These are phyloP conservation scores for Labyrinthula sp. DNA, from an alignment of 352 stramenopile genomes.

Conservation along the genomic window DNA sequence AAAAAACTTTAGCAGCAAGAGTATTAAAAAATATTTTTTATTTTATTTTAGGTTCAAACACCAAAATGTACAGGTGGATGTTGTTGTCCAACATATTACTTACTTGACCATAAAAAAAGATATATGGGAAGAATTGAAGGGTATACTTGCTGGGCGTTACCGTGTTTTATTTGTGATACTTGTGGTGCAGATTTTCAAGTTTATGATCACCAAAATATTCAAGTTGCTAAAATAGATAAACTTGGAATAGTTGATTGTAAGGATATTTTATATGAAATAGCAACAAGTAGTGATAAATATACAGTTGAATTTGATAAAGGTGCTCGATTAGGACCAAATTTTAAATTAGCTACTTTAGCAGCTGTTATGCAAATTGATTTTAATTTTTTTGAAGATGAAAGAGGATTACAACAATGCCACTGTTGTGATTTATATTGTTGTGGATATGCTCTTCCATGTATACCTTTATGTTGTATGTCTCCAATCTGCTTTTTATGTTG, in stretches of 20 bases:
- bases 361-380: slow-evolving; percentile 24
- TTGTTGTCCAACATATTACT: slow-evolving; percentile 17
- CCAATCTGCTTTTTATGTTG: neutral
- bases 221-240: slow-evolving; percentile 10
- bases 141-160: too few relatives aligned
- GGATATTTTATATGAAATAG: slow-evolving; percentile 5
- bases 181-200: slow-evolving; percentile 21
- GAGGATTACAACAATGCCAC: slow-evolving; percentile 11
- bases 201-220: slow-evolving; percentile 8
- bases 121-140: slow-evolving; percentile 6
- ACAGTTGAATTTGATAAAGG: slow-evolving; percentile 25
- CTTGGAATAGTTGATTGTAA: slow-evolving; percentile 5
- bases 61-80: slow-evolving; percentile 16
- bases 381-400: slow-evolving; percentile 26
- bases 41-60: slow-evolving; percentile 13
- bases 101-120: slow-evolving; percentile 11
- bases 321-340: slow-evolving; percentile 9
- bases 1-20: too few relatives aligned
- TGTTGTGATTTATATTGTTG: slow-evolving; percentile 24
- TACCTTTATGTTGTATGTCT: slow-evolving; percentile 14
- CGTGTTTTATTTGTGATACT: slow-evolving; percentile 22
- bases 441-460: slow-evolving; percentile 13
- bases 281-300: slow-evolving; percentile 20
- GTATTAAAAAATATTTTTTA: too few relatives aligned
- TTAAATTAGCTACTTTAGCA: slow-evolving; percentile 26